Base-by-base conservation (phyloP, 2,329 filamentous ascomycete genomes). In the Lasiodiplodia sp. region DNA sequence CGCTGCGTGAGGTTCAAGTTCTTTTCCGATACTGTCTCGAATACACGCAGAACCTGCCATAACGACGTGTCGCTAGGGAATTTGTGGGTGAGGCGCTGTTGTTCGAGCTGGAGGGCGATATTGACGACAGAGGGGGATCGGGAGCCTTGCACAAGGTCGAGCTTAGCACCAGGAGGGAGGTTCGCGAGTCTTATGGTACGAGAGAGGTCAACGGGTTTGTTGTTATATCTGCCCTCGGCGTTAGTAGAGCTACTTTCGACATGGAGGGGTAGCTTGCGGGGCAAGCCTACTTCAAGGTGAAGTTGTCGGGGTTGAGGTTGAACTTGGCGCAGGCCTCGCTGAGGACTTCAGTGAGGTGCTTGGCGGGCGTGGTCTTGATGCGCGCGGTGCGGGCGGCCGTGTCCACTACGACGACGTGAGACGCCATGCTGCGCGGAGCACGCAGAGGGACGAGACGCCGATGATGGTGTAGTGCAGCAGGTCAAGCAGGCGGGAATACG, bases 21-120 rank as follows among this genome's bases (percentile, higher is more conserved):
- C 57, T 73, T 63, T 63, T 71, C 58, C 10, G 86, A 86, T 68
- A 85, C 84, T 71, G 91, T 91, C 80, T 99, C 96, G 72, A 98
- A 97, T 76, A 96, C 93, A 69, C 96, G 91, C 68, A 99, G 78
- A 34, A 98, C 85, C 73, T 93, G 88, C 96, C 96, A 99, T 79
- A 99, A 78, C 21, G 93, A 92, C 44, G 93, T 92, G 72, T 93
- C 91, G 78, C 92, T 97, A 1, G 94, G 90, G 70, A 98, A 94
- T 77, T 96, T 97, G 77, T 96, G 90, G 68, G 89, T 88, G 51
- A 97, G 81, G 37, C 94, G 89, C 28, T 89, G 88, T 25, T 89
- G 87, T 44, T 90, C 86, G 34, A 97, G 84, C 76, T 97, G 92
- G 14, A 99, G 83, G n/a, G 93, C 95, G 52, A 99, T 91, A 51